phyloP scores from a whole-genome alignment of 2,329 filamentous ascomycete species.

The Pestalotiopsis sp. region DNA sequence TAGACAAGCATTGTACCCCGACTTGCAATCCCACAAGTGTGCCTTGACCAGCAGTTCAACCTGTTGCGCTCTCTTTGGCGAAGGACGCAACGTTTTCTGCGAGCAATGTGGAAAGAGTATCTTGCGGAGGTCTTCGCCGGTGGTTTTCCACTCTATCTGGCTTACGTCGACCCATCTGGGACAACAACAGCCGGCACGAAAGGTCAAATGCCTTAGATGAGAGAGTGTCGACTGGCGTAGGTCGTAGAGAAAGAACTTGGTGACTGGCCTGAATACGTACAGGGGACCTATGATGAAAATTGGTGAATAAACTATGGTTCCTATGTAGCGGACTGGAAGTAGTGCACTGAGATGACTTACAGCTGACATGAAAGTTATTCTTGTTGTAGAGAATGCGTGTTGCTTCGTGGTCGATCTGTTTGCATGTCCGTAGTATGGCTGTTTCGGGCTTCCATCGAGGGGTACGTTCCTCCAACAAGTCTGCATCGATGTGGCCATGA shows the following conservation, averaged over 20 bases:
- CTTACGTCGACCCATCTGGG: slow-evolving; percentile 3
- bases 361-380: slow-evolving; percentile 29
- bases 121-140: slow-evolving; percentile 13
- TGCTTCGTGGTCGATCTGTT: slow-evolving; percentile 30
- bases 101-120: slow-evolving; percentile 13
- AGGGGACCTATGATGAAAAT: neutral
- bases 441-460: slow-evolving; percentile 20
- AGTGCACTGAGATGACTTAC: slow-evolving; percentile 14
- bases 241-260: slow-evolving; percentile 21
- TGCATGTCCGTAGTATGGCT: slow-evolving; percentile 31
- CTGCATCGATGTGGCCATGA: too few species aligned
- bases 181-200: slow-evolving; percentile 21
- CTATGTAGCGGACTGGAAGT: neutral
- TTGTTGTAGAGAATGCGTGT: slow-evolving; percentile 29
- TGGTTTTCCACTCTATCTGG: slow-evolving; percentile 14
- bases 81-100: slow-evolving; percentile 9
- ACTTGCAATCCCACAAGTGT: neutral
- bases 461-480: too few species aligned
- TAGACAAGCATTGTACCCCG: too few species aligned
- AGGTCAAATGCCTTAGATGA: slow-evolving; percentile 16
- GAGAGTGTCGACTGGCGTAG: slow-evolving; percentile 22
- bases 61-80: slow-evolving; percentile 3
- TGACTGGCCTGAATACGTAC: slow-evolving; percentile 8
- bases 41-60: slow-evolving; percentile 1
- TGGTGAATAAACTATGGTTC: neutral